Conservation (phyloP, 192 early-diverging fungal genomes). For the Rhizophagus clarus region DNA sequence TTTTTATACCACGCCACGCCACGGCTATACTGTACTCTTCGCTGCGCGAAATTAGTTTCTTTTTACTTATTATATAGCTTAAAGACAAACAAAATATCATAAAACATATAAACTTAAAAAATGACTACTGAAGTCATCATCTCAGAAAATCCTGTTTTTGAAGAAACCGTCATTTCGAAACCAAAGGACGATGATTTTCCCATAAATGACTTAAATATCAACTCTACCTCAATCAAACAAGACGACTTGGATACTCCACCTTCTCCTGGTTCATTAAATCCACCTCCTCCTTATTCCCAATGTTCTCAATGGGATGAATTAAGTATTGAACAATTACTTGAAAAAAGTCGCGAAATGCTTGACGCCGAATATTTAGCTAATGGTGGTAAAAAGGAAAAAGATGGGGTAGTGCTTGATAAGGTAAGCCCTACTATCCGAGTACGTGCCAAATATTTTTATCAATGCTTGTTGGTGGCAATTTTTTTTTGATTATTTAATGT, state of each 20-base stretch:
- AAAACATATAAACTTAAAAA: not conserved
- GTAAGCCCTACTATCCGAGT: constrained; percentile 5
- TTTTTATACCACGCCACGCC: too few species aligned
- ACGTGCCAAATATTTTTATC: constrained; percentile 11
- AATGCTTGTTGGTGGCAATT: not conserved
- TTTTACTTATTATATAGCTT: not conserved
- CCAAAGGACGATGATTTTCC: not conserved
- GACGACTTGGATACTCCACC: constrained; percentile 13
- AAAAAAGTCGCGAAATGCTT: constrained; percentile 27
- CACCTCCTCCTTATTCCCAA: constrained; percentile 22
- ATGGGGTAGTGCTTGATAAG: constrained; percentile 28
- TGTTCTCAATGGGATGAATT: constrained; percentile 30
- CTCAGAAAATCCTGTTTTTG: not conserved
- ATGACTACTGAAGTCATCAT: constrained; percentile 20
- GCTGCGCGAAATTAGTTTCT: not conserved
- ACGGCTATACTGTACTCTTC: not conserved
- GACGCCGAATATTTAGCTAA: constrained; percentile 18
- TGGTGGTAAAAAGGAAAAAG: constrained; percentile 7
- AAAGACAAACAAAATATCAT: not conserved
- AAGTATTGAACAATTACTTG: constrained; percentile 27
- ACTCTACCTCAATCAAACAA: not conserved
- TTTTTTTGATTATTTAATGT: not conserved
- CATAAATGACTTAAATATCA: not conserved
- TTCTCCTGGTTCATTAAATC: constrained; percentile 3
- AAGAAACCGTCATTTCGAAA: not conserved